Base-by-base conservation (phyloP, 306 rosid species). In the Corylus avellana region DNA sequence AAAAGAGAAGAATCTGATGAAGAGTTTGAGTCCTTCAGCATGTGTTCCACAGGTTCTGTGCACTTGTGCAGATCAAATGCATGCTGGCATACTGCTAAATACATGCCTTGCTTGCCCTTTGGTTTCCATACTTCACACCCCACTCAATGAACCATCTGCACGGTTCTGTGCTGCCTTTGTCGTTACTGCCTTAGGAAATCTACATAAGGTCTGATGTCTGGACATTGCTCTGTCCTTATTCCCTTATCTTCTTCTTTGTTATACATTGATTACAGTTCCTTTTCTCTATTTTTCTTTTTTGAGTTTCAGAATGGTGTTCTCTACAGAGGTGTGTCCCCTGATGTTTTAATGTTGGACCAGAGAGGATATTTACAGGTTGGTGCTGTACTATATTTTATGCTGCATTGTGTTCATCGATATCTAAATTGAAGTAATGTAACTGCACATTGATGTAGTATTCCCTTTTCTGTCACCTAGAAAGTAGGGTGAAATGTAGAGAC, bases 271-370 rank as follows among this genome's bases (percentile, higher is more conserved):
- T 47, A 29, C 61, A 10, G 56, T 48, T 83, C 69, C 25, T 81
- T 71, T 42, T 67, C 16, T 9, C 46, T 29, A 37, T n/a, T 18
- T 62, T 79, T 82, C 78, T 59, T 64, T 55, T 89, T 92, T 81
- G 88, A 79, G 75, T 90, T 86, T 86, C 91, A 95, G 99, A 88
- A 87, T 79, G 93, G 89, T 83, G 85, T 95, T 85, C 97, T 95
- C 82, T 93, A 90, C 89, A 83, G 99, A 91, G 99, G 99, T 12
- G 91, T 95, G 75, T 95, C 97, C 68, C 94, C 89, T 72, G 96
- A 91, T 84, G 89, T 88, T 84, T 76, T 95, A 89, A 88, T 90
- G 92, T 85, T 95, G 85, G 91, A 93, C 84, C 96, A 88, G 81
- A 82, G 88, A 4, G 99, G 99, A 86, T 83, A 73, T 74, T 44